These are phyloP conservation scores for Verruconis gallopava DNA, from an alignment of 2,329 filamentous ascomycete genomes.

Conservation along the genomic window DNA sequence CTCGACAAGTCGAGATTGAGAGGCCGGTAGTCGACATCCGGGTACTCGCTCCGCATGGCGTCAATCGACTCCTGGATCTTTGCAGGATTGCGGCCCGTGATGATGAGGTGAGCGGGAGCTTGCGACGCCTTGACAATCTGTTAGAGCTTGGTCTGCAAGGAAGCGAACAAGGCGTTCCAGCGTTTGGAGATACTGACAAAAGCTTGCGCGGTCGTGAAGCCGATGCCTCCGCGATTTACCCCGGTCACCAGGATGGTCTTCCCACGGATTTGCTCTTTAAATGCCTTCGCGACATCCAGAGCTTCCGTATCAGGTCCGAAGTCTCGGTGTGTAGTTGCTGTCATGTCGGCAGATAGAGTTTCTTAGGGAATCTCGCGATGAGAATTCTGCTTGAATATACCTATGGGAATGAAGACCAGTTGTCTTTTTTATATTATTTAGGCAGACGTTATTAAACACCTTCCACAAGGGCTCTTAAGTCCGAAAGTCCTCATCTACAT, in stretches of 20 bases:
- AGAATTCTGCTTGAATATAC: no score
- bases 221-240: slow-evolving; percentile 2
- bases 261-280: background rate
- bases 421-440: no score
- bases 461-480: no score
- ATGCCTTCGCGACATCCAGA: background rate
- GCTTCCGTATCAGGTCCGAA: background rate
- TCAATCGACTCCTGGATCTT: background rate
- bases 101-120: background rate
- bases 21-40: background rate
- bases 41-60: background rate
- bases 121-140: background rate
- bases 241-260: slow-evolving; percentile 9
- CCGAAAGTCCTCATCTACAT: no score
- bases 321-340: background rate
- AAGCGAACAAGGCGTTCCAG: no score
- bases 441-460: no score
- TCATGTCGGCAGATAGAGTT: background rate
- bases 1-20: slow-evolving; percentile 24
- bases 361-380: background rate
- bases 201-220: slow-evolving; percentile 1
- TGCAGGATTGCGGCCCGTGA: background rate
- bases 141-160: no score
- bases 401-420: no score
- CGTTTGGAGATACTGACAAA: background rate